Evolutionary conservation across 345 rosid species (phyloP).

Genomic region (Combretum micranthum): DNA sequence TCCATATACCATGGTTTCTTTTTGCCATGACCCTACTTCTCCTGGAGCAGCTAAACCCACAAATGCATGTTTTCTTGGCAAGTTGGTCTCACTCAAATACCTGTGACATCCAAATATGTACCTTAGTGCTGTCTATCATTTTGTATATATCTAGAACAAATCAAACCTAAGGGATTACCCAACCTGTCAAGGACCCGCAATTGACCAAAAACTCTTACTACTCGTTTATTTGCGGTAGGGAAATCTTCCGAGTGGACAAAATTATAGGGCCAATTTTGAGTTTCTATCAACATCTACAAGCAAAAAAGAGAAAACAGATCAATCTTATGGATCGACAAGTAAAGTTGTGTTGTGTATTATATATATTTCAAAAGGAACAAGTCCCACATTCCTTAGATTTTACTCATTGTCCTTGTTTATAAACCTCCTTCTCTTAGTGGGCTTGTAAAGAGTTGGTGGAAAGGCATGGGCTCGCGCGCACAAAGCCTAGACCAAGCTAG

Average conservation of each 20-base stretch:
- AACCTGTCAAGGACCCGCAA: slow-evolving; percentile 16
- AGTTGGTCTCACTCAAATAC: background rate
- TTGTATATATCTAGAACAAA: too few species aligned
- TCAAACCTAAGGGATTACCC: too few species aligned
- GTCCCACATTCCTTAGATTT: too few species aligned
- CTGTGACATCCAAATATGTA: background rate
- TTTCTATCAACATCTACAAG: slow-evolving; percentile 20
- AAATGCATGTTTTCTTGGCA: slow-evolving; percentile 12
- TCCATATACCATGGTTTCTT: slow-evolving; percentile 24
- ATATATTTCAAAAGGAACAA: too few species aligned
- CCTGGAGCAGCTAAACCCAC: slow-evolving; percentile 43
- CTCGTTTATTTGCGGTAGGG: slow-evolving; percentile 19
- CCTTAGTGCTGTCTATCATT: too few species aligned
- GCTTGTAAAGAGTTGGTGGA: too few species aligned
- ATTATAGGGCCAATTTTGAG: slow-evolving; percentile 29
- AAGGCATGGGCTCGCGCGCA: too few species aligned
- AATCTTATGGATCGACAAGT: background rate
- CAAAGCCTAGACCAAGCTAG: too few species aligned
- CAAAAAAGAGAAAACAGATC: background rate
- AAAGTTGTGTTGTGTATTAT: background rate
- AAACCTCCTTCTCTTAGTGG: too few species aligned
- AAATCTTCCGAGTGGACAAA: slow-evolving; percentile 23
- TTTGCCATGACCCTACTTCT: slow-evolving; percentile 40
- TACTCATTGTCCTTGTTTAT: too few species aligned
- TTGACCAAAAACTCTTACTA: slow-evolving; percentile 18